Evolutionary conservation across 768 basidiomycete genomes (phyloP).

Genomic region (Suillus variegatus): DNA sequence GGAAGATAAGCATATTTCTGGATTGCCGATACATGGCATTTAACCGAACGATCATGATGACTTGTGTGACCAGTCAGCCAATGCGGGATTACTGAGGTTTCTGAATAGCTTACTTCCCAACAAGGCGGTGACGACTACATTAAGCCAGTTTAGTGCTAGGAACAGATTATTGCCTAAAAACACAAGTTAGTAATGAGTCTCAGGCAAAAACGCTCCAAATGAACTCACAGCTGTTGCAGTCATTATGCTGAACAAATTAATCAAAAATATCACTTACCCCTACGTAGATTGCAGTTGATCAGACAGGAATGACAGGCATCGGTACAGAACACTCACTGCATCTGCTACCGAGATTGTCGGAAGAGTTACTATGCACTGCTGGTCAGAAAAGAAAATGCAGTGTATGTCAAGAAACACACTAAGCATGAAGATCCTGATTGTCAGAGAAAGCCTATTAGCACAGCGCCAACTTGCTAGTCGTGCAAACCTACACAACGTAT

Average conservation of each 20-base stretch:
- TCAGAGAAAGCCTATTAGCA: background rate
- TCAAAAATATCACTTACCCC: background rate
- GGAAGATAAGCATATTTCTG: background rate
- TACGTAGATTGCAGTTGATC: background rate
- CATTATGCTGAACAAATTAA: background rate
- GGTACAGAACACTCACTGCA: background rate
- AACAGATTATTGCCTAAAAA: background rate
- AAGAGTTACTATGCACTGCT: background rate
- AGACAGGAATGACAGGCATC: background rate
- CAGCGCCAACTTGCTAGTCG: background rate
- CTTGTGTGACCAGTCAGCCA: background rate
- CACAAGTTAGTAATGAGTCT: background rate
- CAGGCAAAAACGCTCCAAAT: background rate
- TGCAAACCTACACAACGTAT: background rate
- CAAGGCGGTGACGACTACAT: background rate
- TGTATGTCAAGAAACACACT: background rate
- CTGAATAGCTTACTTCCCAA: background rate
- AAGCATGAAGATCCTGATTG: background rate
- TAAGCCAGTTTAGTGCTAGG: background rate
- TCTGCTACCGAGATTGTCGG: background rate
- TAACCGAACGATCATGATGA: background rate
- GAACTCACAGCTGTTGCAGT: background rate
- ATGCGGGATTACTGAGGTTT: background rate
- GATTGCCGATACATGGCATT: slow-evolving; percentile 2
- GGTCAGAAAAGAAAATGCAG: background rate